A percentile compares a stretch with the other conserved stretches of the same genome.
Conservation (phyloP, 2,329 filamentous ascomycete species). For the Tothia fuscella region DNA sequence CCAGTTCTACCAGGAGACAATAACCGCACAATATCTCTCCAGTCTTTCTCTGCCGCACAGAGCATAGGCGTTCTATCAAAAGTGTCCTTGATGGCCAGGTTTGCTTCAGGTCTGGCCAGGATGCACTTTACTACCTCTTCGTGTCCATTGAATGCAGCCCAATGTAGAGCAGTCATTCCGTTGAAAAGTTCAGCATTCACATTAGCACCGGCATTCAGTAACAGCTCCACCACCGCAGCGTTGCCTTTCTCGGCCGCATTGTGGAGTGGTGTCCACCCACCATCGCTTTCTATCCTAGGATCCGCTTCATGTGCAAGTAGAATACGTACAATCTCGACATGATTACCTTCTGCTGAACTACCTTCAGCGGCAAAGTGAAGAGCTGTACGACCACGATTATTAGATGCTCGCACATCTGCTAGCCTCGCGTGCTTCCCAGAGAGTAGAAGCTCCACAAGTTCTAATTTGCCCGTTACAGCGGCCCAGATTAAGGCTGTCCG, state of each 20-base stretch:
- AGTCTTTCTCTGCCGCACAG: conserved; percentile 28
- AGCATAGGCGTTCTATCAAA: conserved; percentile 34
- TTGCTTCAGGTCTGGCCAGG: conserved; percentile 25
- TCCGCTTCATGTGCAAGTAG: conserved; percentile 23
- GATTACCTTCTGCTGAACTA: conserved; percentile 16
- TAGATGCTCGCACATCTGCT: conserved; percentile 21
- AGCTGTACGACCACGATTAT: conserved; percentile 24
- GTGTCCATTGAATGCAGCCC: conserved; percentile 25
- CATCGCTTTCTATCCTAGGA: conserved; percentile 14
- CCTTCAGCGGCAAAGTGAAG: conserved; percentile 19
- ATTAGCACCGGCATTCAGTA: conserved; percentile 9
- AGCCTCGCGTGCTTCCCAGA: not conserved
- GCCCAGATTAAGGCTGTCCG: conserved; percentile 11
- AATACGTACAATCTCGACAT: conserved; percentile 21
- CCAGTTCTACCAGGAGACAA: conserved; percentile 30
- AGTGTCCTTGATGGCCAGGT: conserved; percentile 27
- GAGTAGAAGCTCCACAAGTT: conserved; percentile 8
- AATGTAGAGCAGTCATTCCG: conserved; percentile 26
- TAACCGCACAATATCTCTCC: conserved; percentile 29
- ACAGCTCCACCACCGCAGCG: conserved; percentile 4
- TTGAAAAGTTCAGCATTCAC: conserved; percentile 20
- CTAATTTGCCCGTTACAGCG: conserved; percentile 5
- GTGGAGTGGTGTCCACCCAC: conserved; percentile 17
- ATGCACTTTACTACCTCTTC: conserved; percentile 22
- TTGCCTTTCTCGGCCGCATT: conserved; percentile 15